Percentiles rank a stretch among this genome's conserved stretches.
These are phyloP conservation scores for Trichoderma sp. DNA, from an alignment of 2,329 filamentous ascomycete genomes.

Conservation along the genomic window DNA sequence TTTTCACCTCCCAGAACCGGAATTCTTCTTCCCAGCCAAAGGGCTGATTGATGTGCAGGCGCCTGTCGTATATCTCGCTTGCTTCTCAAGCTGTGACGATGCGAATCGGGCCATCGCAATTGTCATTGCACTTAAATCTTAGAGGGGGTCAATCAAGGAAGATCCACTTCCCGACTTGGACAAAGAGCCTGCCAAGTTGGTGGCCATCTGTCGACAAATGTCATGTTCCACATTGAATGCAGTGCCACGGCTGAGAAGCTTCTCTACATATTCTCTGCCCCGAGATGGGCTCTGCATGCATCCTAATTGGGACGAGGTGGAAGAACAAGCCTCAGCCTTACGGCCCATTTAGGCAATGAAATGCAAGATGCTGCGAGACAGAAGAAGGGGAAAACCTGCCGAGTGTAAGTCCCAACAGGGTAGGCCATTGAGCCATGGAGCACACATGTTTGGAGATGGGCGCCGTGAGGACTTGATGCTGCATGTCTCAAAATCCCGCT, in stretches of 20 bases:
- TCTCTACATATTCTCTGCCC: background rate
- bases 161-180: background rate
- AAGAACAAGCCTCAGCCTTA: conserved; percentile 7
- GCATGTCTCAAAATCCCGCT: background rate
- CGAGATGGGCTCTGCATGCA: background rate
- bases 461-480: background rate
- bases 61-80: background rate
- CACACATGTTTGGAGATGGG: background rate
- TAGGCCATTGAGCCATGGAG: background rate
- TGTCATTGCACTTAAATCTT: background rate
- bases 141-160: background rate
- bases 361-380: conserved; percentile 2
- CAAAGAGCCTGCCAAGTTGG: background rate
- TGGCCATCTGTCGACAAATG: background rate
- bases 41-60: background rate
- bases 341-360: conserved; percentile 1
- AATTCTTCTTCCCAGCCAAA: background rate
- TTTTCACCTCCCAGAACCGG: background rate
- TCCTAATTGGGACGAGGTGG: background rate
- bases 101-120: background rate
- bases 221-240: background rate
- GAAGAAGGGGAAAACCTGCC: background rate
- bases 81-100: background rate
- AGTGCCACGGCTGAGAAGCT: background rate
- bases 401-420: background rate